Base-by-base conservation (phyloP, 306 rosid species). In the Quercus suber region DNA sequence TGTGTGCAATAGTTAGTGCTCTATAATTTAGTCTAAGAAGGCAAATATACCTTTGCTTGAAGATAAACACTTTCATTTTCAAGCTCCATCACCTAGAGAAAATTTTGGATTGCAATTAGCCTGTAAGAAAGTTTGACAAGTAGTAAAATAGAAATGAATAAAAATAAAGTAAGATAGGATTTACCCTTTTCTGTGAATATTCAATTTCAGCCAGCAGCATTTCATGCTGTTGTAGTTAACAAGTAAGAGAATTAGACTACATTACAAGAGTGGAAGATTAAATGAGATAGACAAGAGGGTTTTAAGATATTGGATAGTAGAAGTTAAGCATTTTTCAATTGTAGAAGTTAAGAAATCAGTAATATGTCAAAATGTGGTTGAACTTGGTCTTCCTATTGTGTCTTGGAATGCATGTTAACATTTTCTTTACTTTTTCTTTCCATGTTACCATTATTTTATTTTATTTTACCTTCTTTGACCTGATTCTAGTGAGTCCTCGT, bases 191-290 rank as follows among this genome's bases (percentile, higher is more conserved):
- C 88, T 92, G 97, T 74, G 85, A 68, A 79, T 82, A 94, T 64
- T 94, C 99, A 69, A 94, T 92, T 81, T 94, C 97, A 15, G 95
- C 90, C 55, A 92, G 85, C 72, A 92, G 83, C 95, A 89, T 82
- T 86, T 92, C 97, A 84, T 92, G 89, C 99, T 92, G 88, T 73
- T 77, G 67, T 55, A 70, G 56, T 30, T 13, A 43, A 15, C 15
- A 63, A 27, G 27, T 20, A 28, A 4, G 3, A 19, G 25, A 43
- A 76, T n/a, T n/a, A 49, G 52, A 61, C 12, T 37, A 65, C 0
- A 60, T 4, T 30, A 15, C 51, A 53, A 43, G 15, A 45, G 53
- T 52, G 45, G 69, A 57, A 85, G 20, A n/a, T 64, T 4, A 73
- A 10, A 12, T 13, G 15, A 61, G 5, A 64, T 3, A 55, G 20